Conservation (phyloP, 2,329 filamentous ascomycete genomes). For the Orbilia javanica region DNA sequence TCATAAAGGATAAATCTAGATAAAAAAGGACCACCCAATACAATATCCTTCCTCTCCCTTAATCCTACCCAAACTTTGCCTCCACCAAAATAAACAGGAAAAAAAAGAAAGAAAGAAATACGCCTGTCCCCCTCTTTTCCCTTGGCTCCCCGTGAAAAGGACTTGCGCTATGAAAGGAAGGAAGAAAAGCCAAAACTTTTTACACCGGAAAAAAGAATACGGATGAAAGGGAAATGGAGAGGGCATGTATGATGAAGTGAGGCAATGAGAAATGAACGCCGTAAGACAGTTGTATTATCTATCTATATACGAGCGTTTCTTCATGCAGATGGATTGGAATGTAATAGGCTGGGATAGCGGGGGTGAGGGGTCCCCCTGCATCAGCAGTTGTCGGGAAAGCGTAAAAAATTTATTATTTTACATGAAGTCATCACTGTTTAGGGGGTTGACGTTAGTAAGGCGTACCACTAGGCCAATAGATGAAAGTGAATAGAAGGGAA, state of each 20-base stretch:
- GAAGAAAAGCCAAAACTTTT: slow-evolving; percentile 10
- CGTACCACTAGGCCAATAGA: neutral
- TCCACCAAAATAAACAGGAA: too few relatives aligned
- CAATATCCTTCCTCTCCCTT: neutral
- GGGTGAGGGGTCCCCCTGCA: neutral
- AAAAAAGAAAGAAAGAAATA: too few relatives aligned
- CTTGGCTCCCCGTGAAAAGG: neutral
- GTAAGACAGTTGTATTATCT: neutral
- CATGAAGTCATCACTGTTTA: slow-evolving; percentile 52
- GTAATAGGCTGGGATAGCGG: neutral
- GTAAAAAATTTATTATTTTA: slow-evolving; percentile 9
- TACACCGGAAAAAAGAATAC: slow-evolving; percentile 6
- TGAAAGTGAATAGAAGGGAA: slow-evolving; percentile 62
- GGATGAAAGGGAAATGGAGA: neutral
- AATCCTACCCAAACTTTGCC: neutral
- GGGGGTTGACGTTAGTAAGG: neutral
- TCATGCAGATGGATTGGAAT: neutral
- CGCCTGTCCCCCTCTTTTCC: neutral
- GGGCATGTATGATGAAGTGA: neutral
- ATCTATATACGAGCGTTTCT: neutral
- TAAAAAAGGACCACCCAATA: neutral
- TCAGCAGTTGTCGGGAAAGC: neutral
- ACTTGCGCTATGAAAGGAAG: slow-evolving; percentile 7
- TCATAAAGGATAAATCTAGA: slow-evolving; percentile 9
- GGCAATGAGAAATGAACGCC: neutral